phyloP scores from a whole-genome alignment of 805 yeast genomes.

The Saccharomycopsis schoenii region DNA sequence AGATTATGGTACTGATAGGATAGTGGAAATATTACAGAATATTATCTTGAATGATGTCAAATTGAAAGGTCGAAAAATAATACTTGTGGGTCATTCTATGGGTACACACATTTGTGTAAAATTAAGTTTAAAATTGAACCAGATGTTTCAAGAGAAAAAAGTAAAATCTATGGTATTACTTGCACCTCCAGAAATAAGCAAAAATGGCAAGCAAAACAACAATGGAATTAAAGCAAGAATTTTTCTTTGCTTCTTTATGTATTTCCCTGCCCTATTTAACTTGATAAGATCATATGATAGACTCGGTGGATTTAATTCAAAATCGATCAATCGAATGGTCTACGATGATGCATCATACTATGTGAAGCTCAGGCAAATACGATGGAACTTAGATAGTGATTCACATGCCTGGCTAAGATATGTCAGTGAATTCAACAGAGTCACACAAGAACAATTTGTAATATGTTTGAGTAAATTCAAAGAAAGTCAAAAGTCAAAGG shows the following conservation, averaged over 20 bases:
- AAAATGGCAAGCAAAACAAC: background rate
- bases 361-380: conserved; percentile 40
- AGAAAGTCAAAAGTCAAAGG: conserved; percentile 32
- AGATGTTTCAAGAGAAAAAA: conserved; percentile 16
- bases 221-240: background rate
- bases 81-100: conserved; percentile 64
- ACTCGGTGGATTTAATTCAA: conserved; percentile 48
- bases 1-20: conserved; percentile 15
- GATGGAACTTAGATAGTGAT: conserved; percentile 62
- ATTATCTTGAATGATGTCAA: conserved; percentile 18
- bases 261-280: conserved; percentile 33
- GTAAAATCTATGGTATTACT: conserved; percentile 37
- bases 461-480: conserved; percentile 25
- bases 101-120: conserved; percentile 51
- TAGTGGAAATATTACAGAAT: conserved; percentile 8
- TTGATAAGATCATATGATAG: conserved; percentile 50
- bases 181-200: conserved; percentile 34
- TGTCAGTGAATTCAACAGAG: conserved; percentile 38
- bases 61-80: conserved; percentile 22
- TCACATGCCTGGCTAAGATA: conserved; percentile 46
- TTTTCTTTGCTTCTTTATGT: background rate
- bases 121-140: conserved; percentile 28
- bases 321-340: conserved; percentile 51
- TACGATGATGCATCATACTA: conserved; percentile 22
- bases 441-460: conserved; percentile 35